Evolutionary conservation across 192 early-diverging fungal species (phyloP), one percentile per base, ranked within the genome.

Genomic region (Coemansia sp.): DNA sequence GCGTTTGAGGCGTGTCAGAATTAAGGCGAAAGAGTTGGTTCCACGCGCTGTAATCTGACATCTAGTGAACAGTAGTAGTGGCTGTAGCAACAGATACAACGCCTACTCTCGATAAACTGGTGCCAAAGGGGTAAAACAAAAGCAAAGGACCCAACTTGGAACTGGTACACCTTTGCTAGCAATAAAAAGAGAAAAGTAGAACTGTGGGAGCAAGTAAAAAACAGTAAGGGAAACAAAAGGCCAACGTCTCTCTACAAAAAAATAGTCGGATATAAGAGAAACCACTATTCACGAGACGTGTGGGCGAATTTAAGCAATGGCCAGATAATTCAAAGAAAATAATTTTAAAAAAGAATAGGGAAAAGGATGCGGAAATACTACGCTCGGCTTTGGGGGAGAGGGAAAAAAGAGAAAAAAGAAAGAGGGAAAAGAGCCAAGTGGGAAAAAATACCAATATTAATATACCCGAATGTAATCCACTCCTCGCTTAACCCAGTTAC

Each of bases 1-100:
- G 73, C 19, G 76, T 77, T 32, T 68, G 74, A 13, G 84, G 82
- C 16, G 80, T 72, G 37, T 87, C 87, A 40, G 87, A 83, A 56
- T 88, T 88, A 32, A 80, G 63, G 63, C 78, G 78, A 60, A 80
- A 80, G 10, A 80, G 73, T 64, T 75, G 78, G 61, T 41, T 80
- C 73, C 73, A 72, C 41, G 63, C 78, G 57, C 67, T 75, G 63
- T 72, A 74, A 45, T 80, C 78, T 16, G 78, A 68, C 78, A 80
- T 80, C 72, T 66, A 68, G 48, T 42, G 21, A 10, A 32, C 51
- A 4, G 51, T 54, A 8, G 51, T 21, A 22, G 47, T 3, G 26
- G 26, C 26, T 26, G 26, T 49, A 18, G 11, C 18, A 54, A 26
- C 6, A 54, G 51, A 18, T 54, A 54, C 21, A 26, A 21, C 51